Base-by-base conservation (phyloP, 305 asterid genomes). In the Fraxinus albicans region DNA sequence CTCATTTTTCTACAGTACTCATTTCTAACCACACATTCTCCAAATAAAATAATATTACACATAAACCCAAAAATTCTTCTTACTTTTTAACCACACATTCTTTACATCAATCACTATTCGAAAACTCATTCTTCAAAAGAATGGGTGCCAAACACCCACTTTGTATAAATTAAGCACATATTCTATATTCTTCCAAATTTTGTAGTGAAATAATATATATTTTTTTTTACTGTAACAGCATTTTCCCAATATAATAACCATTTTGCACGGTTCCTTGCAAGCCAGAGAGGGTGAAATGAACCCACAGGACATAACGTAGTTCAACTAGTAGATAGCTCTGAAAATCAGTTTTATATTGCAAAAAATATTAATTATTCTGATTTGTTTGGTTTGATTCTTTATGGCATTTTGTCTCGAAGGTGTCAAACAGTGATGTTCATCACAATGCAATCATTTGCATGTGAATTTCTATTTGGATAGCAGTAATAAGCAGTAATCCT, bases 401-500 rank as follows among this genome's bases (percentile, higher is more conserved):
- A 6, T 33, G 42, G 74, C 17, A 13, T 70, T 70, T 70, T 70
- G 8, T 70, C 40, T 31, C 33, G 76, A 33, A 12, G 10, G 42
- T 40, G 47, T 40, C 47, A 40, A 40, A 40, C 47, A 40, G 47
- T 40, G 2, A 40, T 40, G 47, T 40, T 40, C 47, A 40, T 40
- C 47, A 40, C 47, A 40, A 40, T 40, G 47, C 47, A 31, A 70
- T 70, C 76, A 31, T 70, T 70, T 70, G 40, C 40, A 31, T 70
- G 21, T 70, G 21, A 13, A 31, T 70, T 70, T 70, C 23, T 33
- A 29, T 70, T 29, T 29, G 80, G 65, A 70, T 76, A 77, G 60
- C 69, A 73, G 82, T 63, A 78, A 42, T 77, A 63, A 78, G 27
- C 74, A 81, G 60, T 33, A 12, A 81, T 36, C 84, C 80, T 84